Evolutionary conservation across 2,329 filamentous ascomycete species (phyloP), one percentile per base, ranked within the genome.

Genomic region (Penicillium rolfsii): DNA sequence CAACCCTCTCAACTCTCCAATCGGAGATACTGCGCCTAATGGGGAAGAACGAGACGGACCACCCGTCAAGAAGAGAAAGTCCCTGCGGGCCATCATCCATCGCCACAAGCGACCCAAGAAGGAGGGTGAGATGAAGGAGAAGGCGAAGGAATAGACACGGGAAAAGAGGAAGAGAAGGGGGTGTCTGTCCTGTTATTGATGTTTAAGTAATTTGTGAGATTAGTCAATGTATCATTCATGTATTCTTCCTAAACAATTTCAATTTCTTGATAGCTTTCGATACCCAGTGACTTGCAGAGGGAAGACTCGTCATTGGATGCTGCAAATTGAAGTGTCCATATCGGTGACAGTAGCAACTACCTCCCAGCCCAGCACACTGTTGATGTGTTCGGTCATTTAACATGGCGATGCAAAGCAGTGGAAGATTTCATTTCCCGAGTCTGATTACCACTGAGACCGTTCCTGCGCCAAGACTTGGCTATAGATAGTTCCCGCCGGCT

Each of bases 1-100:
- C 38, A 33, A 16, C 36, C 52, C 22, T 12, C 2, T 41, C 14
- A 40, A 36, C 4, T 56, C 53, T 28, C 41, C 36, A 3, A 12
- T n/a, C 3, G 28, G 9, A 5, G 41, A 26, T 4, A 14, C 30
- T 24, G 12, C 30, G 11, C 14, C 9, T 7, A 33, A 12, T 1
- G 54, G 63, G 30, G 28, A 70, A 61, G 35, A 61, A 67, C 33
- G 64, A 38, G 67, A 9, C 63, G 61, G 62, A 52, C 64, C 3
- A 59, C 62, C 52, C 33, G 56, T 58, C 35, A 60, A 56, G 11
- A 61, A 60, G 57, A 62, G 53, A 43, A 59, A 62, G 24, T 64
- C 59, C n/a, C 49, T 69, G 19, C 54, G 55, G 6, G 59, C 38
- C 43, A 55, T 67, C 50, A 35, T 69, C 11, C 60, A 45, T 22